Evolutionary conservation across 441 rosid genomes (phyloP).

Genomic region (Erysimum pusillum): DNA sequence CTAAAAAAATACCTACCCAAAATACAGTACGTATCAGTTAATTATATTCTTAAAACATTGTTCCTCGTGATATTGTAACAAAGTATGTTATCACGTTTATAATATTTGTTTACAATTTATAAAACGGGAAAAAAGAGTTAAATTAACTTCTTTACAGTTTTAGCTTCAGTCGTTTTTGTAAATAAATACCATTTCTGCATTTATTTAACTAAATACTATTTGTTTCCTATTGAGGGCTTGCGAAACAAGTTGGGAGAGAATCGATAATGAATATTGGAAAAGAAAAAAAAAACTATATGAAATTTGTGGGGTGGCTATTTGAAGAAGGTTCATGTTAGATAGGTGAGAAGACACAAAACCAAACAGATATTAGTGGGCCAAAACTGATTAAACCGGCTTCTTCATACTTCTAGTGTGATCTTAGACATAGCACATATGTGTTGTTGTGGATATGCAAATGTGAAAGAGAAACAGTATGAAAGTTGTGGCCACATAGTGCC

Average conservation of each 20-base stretch:
- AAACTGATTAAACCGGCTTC: constrained; percentile 24
- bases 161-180: background rate
- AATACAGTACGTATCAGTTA: background rate
- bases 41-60: background rate
- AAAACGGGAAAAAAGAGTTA: background rate
- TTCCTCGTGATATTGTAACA: background rate
- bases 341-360: background rate
- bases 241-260: constrained; percentile 11
- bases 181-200: background rate
- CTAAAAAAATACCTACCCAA: too few species aligned
- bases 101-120: background rate
- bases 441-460: constrained; percentile 24
- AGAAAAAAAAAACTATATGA: background rate
- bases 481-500: constrained; percentile 34
- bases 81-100: background rate
- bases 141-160: background rate
- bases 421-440: constrained; percentile 26
- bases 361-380: constrained; percentile 25
- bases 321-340: background rate
- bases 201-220: background rate
- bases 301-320: constrained; percentile 10
- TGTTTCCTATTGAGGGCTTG: background rate
- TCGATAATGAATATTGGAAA: background rate
- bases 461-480: constrained; percentile 3
- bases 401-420: constrained; percentile 11